These are phyloP conservation scores for Neobulgaria alba DNA, from an alignment of 2,329 filamentous ascomycete genomes.

Conservation along the genomic window DNA sequence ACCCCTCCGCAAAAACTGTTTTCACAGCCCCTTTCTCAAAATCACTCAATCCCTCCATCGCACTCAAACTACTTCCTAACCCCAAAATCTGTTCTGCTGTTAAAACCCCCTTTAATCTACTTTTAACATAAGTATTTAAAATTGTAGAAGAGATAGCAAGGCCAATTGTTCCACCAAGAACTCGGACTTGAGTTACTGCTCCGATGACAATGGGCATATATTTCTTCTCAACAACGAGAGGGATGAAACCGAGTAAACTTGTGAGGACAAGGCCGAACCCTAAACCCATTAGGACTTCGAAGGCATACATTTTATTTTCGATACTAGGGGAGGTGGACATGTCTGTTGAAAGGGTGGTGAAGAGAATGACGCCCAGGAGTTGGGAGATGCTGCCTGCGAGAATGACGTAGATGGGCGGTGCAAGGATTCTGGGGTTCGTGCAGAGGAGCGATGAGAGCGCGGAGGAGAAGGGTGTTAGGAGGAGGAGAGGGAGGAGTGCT, in stretches of 20 bases:
- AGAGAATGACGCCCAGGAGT: slow-evolving; percentile 8
- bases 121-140: slow-evolving; percentile 31
- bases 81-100: background rate
- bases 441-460: slow-evolving; percentile 3
- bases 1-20: background rate
- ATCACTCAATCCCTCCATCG: background rate
- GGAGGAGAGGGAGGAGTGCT: slow-evolving; percentile 5
- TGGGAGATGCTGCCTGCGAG: slow-evolving; percentile 7
- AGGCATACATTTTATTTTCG: slow-evolving; percentile 35
- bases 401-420: slow-evolving; percentile 8
- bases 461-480: slow-evolving; percentile 3
- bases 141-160: slow-evolving; percentile 48
- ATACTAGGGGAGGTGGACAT: background rate
- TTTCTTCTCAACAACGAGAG: background rate
- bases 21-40: background rate
- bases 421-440: slow-evolving; percentile 1
- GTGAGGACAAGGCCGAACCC: slow-evolving; percentile 41
- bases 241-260: slow-evolving; percentile 37
- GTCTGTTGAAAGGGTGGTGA: slow-evolving; percentile 3
- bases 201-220: slow-evolving; percentile 6
- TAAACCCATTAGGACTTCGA: slow-evolving; percentile 46
- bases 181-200: slow-evolving; percentile 45
- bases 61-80: background rate
- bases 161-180: slow-evolving; percentile 50
- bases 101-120: background rate